Evolutionary conservation across 306 rosid genomes (phyloP).

Genomic region (Dryas alaskensis): DNA sequence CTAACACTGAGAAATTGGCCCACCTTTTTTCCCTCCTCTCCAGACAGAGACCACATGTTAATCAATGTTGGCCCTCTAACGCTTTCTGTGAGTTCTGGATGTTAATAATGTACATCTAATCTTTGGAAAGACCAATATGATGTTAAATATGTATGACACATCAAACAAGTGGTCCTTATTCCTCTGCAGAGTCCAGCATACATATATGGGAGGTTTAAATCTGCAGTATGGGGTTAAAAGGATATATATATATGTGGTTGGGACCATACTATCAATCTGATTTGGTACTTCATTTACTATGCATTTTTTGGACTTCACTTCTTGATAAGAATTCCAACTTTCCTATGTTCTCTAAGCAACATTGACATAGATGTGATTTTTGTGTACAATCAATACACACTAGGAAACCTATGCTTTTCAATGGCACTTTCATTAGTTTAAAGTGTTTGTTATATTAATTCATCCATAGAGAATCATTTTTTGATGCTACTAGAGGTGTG

Average conservation of each 20-base stretch:
- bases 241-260: too few species aligned
- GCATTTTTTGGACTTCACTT: neutral
- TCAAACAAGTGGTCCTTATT: neutral
- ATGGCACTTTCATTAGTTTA: too few species aligned
- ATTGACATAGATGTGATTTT: neutral
- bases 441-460: neutral
- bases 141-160: neutral
- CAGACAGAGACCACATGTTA: neutral
- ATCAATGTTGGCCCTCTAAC: neutral
- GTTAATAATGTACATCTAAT: neutral
- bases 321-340: neutral
- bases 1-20: neutral
- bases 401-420: neutral
- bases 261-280: too few species aligned
- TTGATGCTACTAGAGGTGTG: conserved; percentile 22
- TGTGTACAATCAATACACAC: too few species aligned
- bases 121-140: neutral
- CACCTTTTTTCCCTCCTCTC: neutral
- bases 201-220: neutral
- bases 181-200: neutral
- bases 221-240: neutral
- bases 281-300: neutral
- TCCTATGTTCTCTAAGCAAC: neutral
- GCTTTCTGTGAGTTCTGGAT: neutral
- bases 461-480: conserved; percentile 11